Percentiles rank a stretch among this genome's conserved stretches.
These are phyloP conservation scores for Beauveria pseudobassiana DNA, from an alignment of 2,329 filamentous ascomycete genomes.

Conservation along the genomic window DNA sequence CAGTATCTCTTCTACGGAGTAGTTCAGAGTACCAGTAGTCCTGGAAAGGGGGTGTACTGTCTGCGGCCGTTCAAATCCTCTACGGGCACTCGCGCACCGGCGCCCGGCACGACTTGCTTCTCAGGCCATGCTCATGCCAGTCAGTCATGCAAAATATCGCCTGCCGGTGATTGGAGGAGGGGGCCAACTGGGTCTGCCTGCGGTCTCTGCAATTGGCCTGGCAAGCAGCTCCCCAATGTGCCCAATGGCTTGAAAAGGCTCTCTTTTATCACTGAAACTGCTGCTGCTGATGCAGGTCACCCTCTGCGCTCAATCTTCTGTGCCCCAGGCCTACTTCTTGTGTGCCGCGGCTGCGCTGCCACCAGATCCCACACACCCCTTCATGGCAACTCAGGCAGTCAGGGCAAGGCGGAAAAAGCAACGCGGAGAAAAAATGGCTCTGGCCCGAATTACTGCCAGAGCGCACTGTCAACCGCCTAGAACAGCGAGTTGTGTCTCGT, in stretches of 20 bases:
- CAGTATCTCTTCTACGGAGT: not conserved
- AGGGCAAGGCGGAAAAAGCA: conserved; percentile 11
- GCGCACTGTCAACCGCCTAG: not conserved
- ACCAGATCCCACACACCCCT: conserved; percentile 12
- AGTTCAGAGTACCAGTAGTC: not conserved
- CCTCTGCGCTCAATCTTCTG: not conserved
- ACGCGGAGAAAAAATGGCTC: conserved; percentile 6
- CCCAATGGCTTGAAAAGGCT: not conserved
- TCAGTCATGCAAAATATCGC: conserved; percentile 3
- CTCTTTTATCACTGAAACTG: not conserved
- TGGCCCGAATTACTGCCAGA: not conserved
- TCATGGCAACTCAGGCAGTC: not conserved
- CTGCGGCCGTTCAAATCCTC: not conserved
- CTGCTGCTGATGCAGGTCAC: not conserved
- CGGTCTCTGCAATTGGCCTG: not conserved
- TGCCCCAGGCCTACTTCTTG: not conserved
- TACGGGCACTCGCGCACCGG: not conserved
- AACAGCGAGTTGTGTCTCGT: not conserved
- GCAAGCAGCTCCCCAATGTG: not conserved
- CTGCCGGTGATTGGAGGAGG: not conserved
- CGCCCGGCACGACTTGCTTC: not conserved
- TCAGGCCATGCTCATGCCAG: conserved; percentile 8
- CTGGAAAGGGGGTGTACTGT: not conserved
- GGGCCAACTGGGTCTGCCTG: not conserved
- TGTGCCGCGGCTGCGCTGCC: not conserved